Conservation (phyloP, 768 basidiomycete species). For the Mycena maculata region DNA sequence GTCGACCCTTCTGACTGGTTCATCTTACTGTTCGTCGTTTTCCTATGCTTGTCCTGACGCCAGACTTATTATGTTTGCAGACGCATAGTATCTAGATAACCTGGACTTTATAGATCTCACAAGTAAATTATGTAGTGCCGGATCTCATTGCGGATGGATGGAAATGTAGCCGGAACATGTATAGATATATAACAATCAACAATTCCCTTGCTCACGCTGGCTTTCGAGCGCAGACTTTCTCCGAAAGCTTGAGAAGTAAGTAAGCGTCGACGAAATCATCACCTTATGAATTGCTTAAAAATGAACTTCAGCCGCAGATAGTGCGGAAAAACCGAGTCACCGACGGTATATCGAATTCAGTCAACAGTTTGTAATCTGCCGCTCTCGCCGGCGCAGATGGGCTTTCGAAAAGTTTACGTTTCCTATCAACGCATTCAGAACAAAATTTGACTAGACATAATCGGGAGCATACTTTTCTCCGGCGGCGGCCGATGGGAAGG, state of each 20-base stretch:
- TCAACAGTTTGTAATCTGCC: slow-evolving; percentile 73
- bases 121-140: background rate
- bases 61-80: background rate
- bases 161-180: background rate
- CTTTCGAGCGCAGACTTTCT: too few relatives aligned
- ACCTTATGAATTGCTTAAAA: slow-evolving; percentile 13
- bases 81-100: slow-evolving; percentile 29
- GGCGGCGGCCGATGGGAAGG: slow-evolving; percentile 95
- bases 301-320: background rate
- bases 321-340: background rate
- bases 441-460: slow-evolving; percentile 6
- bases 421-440: slow-evolving; percentile 53
- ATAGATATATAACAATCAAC: background rate
- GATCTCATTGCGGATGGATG: background rate
- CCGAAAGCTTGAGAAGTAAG: too few relatives aligned
- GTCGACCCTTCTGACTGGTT: slow-evolving; percentile 87
- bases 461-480: slow-evolving; percentile 85
- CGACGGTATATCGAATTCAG: slow-evolving; percentile 67
- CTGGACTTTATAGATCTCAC: background rate
- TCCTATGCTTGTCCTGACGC: too few relatives aligned
- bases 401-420: slow-evolving; percentile 80
- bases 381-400: slow-evolving; percentile 84
- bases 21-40: slow-evolving; percentile 75
- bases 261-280: too few relatives aligned
- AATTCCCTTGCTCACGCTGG: background rate